Evolutionary conservation across 148 eudicot species (phyloP).

Genomic region (Beta vulgaris): DNA sequence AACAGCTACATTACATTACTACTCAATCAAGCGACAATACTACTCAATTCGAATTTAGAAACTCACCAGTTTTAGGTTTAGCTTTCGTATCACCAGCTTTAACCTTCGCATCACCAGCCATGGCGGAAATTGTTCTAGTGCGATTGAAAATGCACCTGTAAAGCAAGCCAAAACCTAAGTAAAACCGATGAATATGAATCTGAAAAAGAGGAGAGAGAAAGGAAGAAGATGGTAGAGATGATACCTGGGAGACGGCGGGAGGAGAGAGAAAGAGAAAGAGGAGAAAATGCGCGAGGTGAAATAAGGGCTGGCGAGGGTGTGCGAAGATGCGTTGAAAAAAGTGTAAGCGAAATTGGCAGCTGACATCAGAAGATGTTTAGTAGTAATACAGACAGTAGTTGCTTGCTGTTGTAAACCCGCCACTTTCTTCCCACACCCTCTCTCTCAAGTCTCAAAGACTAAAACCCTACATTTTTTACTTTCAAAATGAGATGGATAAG

Average conservation of each 20-base stretch:
- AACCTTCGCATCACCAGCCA: slow-evolving; percentile 19
- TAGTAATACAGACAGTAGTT: background rate
- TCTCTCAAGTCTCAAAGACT: background rate
- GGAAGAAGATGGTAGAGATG: background rate
- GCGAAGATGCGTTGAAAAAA: background rate
- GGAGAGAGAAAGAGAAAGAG: background rate
- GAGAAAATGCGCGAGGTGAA: slow-evolving; percentile 2
- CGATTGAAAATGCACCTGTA: slow-evolving; percentile 3
- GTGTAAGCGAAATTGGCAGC: slow-evolving; percentile 3
- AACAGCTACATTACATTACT: background rate
- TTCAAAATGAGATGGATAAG: no score
- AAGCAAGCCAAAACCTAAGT: background rate
- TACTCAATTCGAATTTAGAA: background rate
- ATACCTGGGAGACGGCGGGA: background rate
- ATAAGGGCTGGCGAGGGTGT: slow-evolving; percentile 5
- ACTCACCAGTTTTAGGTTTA: slow-evolving; percentile 5
- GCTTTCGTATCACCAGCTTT: background rate
- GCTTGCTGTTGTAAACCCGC: background rate
- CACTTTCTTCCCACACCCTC: background rate
- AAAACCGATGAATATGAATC: background rate
- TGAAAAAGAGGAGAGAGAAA: background rate
- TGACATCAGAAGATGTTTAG: slow-evolving; percentile 1
- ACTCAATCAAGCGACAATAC: background rate
- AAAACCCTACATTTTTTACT: no score
- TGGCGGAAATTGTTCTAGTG: background rate